Evolutionary conservation across 345 rosid genomes (phyloP).

Genomic region (Eucalyptus cladocalyx): DNA sequence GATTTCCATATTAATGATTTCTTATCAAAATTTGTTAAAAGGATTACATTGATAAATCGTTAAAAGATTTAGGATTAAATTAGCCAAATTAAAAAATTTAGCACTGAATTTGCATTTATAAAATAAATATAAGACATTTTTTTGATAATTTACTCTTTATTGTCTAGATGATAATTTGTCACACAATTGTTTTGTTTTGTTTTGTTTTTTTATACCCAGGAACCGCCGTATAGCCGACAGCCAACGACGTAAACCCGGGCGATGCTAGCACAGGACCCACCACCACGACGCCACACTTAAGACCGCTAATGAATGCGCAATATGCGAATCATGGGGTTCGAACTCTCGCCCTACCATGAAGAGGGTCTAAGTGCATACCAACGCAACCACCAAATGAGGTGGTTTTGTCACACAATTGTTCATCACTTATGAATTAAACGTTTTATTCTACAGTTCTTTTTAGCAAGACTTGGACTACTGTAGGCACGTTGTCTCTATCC

Average conservation of each 20-base stretch:
- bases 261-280: too few relatives aligned
- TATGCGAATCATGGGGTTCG: too few relatives aligned
- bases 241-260: too few relatives aligned
- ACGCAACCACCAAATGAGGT: too few relatives aligned
- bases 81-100: rapidly evolving
- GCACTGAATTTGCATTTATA: rapidly evolving
- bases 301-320: too few relatives aligned
- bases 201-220: too few relatives aligned
- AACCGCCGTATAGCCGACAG: too few relatives aligned
- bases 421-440: not conserved
- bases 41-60: rapidly evolving
- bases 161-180: not conserved
- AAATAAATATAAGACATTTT: not conserved
- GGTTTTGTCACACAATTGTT: not conserved
- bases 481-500: not conserved
- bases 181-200: not conserved
- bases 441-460: not conserved
- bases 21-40: not conserved
- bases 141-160: not conserved
- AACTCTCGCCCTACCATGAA: too few relatives aligned
- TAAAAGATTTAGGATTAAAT: not conserved
- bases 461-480: not conserved
- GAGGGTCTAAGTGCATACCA: too few relatives aligned
- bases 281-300: too few relatives aligned
- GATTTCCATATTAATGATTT: rapidly evolving